phyloP scores from a whole-genome alignment of 1,139 yeast species.

The Torulaspora globosa region DNA sequence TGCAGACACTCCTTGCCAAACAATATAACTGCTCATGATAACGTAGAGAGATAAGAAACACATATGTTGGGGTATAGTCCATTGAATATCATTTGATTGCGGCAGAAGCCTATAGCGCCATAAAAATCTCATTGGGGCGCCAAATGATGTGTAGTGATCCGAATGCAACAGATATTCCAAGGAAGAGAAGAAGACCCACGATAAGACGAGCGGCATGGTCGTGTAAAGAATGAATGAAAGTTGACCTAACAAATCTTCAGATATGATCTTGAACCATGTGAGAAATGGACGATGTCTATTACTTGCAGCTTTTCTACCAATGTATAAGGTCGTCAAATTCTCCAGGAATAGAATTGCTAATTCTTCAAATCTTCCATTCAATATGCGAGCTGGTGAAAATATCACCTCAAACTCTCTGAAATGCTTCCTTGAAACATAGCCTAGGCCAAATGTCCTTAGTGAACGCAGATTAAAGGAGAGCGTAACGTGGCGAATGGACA shows the following conservation, averaged over 20 bases:
- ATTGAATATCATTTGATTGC: slow-evolving; percentile 12
- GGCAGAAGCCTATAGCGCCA: slow-evolving; percentile 16
- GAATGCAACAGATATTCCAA: slow-evolving; percentile 12
- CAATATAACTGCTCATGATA: slow-evolving; percentile 9
- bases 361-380: slow-evolving; percentile 7
- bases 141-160: slow-evolving; percentile 13
- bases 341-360: slow-evolving; percentile 5
- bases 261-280: slow-evolving; percentile 7
- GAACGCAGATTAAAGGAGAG: slow-evolving; percentile 10
- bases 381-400: slow-evolving; percentile 5
- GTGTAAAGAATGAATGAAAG: slow-evolving; percentile 11
- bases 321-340: slow-evolving; percentile 7
- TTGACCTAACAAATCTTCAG: slow-evolving; percentile 7
- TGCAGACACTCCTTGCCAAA: slow-evolving; percentile 5
- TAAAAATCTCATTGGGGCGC: slow-evolving; percentile 15
- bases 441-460: slow-evolving; percentile 9
- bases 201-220: slow-evolving; percentile 15
- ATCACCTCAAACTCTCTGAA: slow-evolving; percentile 6
- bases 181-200: slow-evolving; percentile 13
- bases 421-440: slow-evolving; percentile 11
- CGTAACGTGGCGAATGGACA: slow-evolving; percentile 4
- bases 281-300: slow-evolving; percentile 14
- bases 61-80: slow-evolving; percentile 25
- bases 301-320: slow-evolving; percentile 7
- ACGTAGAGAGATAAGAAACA: slow-evolving; percentile 13